Evolutionary conservation across 306 rosid species (phyloP).

Genomic region (Geum urbanum): DNA sequence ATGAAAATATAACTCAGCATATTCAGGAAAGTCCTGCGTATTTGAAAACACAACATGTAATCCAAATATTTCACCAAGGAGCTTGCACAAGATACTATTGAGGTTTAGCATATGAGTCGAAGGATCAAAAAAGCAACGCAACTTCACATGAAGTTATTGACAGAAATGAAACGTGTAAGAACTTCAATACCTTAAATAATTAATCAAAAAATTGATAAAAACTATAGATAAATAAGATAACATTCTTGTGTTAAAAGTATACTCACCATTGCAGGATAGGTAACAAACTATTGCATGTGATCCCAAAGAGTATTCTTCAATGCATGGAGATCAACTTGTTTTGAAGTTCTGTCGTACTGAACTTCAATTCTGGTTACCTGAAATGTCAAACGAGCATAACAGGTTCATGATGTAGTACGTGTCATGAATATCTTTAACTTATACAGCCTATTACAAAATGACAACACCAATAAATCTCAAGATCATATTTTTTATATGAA

Average conservation of each 20-base stretch:
- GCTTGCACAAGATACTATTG: too few relatives aligned
- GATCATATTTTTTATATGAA: not conserved
- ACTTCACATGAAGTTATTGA: not conserved
- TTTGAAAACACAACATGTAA: not conserved
- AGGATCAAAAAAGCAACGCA: not conserved
- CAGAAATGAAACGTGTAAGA: not conserved
- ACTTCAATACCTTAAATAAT: not conserved
- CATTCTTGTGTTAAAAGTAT: not conserved
- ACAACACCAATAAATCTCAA: not conserved
- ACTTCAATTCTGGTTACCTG: constrained; percentile 24
- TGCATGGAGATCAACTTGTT: constrained; percentile 27
- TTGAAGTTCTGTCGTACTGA: constrained; percentile 24
- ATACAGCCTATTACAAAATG: not conserved
- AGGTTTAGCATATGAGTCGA: too few relatives aligned
- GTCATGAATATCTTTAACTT: too few relatives aligned
- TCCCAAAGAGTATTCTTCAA: constrained; percentile 25
- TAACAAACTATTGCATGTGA: constrained; percentile 18
- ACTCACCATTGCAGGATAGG: constrained; percentile 8
- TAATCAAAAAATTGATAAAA: not conserved
- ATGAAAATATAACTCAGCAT: not conserved
- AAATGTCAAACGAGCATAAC: not conserved
- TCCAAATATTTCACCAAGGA: not conserved
- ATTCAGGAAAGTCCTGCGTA: not conserved
- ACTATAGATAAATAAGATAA: not conserved
- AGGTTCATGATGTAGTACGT: too few relatives aligned